These are phyloP conservation scores for Eucalyptus marginata DNA, from an alignment of 345 rosid species.

Conservation along the genomic window DNA sequence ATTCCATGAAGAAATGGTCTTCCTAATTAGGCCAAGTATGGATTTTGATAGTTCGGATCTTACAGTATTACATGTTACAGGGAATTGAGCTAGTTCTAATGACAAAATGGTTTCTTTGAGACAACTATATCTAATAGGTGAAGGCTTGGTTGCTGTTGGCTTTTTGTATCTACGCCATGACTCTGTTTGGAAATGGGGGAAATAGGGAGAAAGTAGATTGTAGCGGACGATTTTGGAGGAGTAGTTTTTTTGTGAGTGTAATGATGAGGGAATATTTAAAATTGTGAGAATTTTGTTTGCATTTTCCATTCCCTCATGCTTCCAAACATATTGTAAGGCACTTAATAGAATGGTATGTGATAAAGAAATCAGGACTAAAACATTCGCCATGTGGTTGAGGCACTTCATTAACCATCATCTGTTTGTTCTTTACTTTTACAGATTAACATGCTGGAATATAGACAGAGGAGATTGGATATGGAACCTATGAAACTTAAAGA, in stretches of 20 bases:
- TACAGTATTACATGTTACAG: not conserved
- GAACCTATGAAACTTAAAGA: slow-evolving; percentile 61
- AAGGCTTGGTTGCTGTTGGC: not conserved
- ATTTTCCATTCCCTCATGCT: not conserved
- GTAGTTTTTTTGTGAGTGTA: no score
- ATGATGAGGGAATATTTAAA: no score
- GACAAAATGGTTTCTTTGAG: not conserved
- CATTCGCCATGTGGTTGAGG: not conserved
- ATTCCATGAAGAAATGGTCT: not conserved
- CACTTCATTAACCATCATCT: not conserved
- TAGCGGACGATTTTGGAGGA: not conserved
- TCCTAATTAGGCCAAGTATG: not conserved
- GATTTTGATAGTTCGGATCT: not conserved
- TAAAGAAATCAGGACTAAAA: not conserved
- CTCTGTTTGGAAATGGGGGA: not conserved
- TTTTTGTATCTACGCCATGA: not conserved
- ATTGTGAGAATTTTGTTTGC: not conserved
- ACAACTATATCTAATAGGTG: not conserved
- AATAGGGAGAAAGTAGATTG: not conserved
- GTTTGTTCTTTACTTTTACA: slow-evolving; percentile 1
- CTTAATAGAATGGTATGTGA: not conserved
- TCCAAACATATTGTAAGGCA: not conserved
- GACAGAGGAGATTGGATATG: slow-evolving; percentile 48
- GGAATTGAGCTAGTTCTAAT: not conserved
- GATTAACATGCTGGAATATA: slow-evolving; percentile 71